Evolutionary conservation across 495 filamentous ascomycete genomes (phyloP).

Genomic region (Aspergillus saccharolyticus): DNA sequence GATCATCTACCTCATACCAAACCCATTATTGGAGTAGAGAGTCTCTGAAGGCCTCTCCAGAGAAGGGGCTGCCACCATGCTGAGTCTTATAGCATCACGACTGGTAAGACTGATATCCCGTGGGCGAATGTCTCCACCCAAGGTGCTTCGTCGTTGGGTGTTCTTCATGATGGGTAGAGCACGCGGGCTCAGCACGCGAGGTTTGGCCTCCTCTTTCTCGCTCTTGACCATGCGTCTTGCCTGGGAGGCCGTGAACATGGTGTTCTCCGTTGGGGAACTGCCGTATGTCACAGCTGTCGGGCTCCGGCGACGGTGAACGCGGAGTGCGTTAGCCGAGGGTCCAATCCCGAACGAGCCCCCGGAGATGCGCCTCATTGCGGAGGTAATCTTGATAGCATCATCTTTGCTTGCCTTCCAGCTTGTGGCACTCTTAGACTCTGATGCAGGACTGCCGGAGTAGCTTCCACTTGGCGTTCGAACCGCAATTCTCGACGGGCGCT

Average conservation of each 20-base stretch:
- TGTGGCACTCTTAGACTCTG: slow-evolving; percentile 32
- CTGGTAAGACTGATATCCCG: slow-evolving; percentile 39
- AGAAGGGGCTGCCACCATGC: slow-evolving; percentile 29
- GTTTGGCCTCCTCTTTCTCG: slow-evolving; percentile 55
- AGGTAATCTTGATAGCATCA: slow-evolving; percentile 56
- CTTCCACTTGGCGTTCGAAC: slow-evolving; percentile 47
- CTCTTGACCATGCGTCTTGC: slow-evolving; percentile 66
- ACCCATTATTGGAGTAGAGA: slow-evolving; percentile 7
- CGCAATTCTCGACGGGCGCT: slow-evolving; percentile 44
- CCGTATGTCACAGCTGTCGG: slow-evolving; percentile 51
- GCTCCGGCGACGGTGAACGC: slow-evolving; percentile 57
- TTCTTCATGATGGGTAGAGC: slow-evolving; percentile 62
- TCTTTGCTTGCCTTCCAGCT: slow-evolving; percentile 49
- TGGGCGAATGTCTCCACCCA: slow-evolving; percentile 46
- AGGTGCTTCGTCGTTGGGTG: slow-evolving; percentile 44
- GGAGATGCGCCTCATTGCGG: slow-evolving; percentile 57
- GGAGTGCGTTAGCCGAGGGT: slow-evolving; percentile 32
- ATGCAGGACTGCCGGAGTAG: slow-evolving; percentile 34
- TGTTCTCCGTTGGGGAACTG: slow-evolving; percentile 53
- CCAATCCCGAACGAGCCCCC: slow-evolving; percentile 27
- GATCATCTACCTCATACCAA: slow-evolving; percentile 16
- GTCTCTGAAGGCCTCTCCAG: slow-evolving; percentile 16
- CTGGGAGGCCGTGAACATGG: slow-evolving; percentile 64
- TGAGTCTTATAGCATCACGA: slow-evolving; percentile 44
- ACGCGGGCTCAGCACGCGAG: slow-evolving; percentile 59